A percentile compares a stretch with the other conserved stretches of the same genome.
These are phyloP conservation scores for Trichosporon sp. DNA, from an alignment of 1,284 basidiomycete genomes.

Conservation along the genomic window DNA sequence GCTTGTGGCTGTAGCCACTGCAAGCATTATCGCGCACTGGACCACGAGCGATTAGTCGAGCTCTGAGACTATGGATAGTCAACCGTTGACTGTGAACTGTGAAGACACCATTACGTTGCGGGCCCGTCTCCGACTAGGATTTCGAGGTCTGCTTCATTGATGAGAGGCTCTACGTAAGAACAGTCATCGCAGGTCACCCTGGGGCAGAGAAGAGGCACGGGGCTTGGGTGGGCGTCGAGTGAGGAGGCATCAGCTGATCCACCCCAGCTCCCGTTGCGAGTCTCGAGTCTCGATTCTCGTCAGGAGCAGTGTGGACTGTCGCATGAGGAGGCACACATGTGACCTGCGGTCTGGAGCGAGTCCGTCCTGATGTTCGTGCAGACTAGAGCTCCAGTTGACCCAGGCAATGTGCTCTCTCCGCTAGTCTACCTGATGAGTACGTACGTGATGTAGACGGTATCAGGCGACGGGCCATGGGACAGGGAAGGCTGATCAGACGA, in stretches of 20 bases:
- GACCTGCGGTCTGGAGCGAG: not conserved
- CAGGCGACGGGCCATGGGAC: not conserved
- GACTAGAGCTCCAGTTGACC: too few species aligned
- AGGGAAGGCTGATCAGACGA: not conserved
- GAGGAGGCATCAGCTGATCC: not conserved
- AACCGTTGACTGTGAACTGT: too few species aligned
- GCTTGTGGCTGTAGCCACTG: too few species aligned
- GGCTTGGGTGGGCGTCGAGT: not conserved
- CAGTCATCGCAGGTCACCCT: not conserved
- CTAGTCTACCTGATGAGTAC: not conserved
- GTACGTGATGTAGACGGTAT: not conserved
- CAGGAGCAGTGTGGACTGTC: not conserved
- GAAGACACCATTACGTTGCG: too few species aligned
- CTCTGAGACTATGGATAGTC: too few species aligned
- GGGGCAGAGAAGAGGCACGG: not conserved
- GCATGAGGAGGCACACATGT: not conserved
- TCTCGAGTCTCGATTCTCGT: too few species aligned
- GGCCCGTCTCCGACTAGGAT: too few species aligned
- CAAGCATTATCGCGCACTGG: too few species aligned
- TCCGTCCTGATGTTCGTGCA: not conserved
- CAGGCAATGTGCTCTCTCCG: too few species aligned
- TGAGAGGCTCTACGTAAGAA: too few species aligned
- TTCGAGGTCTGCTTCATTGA: too few species aligned
- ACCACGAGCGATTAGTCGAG: too few species aligned
- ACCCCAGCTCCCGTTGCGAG: not conserved